Percentiles rank a stretch among this genome's conserved stretches.
Evolutionary conservation across 2,329 filamentous ascomycete genomes (phyloP).

Genomic region (Grosmannia penicillata): DNA sequence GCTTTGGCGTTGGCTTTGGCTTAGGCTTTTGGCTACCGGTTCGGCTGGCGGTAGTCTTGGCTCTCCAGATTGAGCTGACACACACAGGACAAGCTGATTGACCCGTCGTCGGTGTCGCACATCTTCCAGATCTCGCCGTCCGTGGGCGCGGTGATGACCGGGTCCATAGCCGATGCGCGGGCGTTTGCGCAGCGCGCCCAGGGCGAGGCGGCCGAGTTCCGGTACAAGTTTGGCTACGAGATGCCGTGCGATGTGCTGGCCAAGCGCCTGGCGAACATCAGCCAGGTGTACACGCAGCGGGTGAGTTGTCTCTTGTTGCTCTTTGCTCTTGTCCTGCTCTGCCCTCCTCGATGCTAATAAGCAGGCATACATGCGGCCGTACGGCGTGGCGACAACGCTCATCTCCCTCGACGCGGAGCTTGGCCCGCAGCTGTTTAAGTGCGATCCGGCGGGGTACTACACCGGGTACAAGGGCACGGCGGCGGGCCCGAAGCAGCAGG

Average conservation of each 20-base stretch:
- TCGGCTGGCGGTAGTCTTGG: neutral
- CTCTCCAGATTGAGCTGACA: neutral
- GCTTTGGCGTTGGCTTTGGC: too few species aligned
- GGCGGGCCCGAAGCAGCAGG: constrained; percentile 94
- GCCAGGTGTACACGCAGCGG: constrained; percentile 95
- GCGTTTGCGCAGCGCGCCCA: constrained; percentile 86
- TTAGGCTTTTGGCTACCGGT: neutral
- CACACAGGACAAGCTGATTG: constrained; percentile 89
- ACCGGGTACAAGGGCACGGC: constrained; percentile 97
- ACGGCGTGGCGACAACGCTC: constrained; percentile 88
- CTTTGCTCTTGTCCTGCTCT: constrained; percentile 16
- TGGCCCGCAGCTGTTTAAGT: constrained; percentile 94
- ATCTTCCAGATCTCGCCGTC: constrained; percentile 94
- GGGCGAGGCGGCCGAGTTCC: constrained; percentile 92
- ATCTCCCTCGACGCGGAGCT: constrained; percentile 87
- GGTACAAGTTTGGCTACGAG: constrained; percentile 98
- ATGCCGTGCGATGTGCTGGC: constrained; percentile 97
- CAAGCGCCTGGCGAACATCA: constrained; percentile 97
- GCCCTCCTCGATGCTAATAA: too few species aligned
- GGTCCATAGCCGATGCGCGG: constrained; percentile 92
- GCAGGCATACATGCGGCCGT: constrained; percentile 88
- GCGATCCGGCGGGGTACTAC: constrained; percentile 94
- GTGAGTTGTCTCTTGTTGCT: constrained; percentile 32
- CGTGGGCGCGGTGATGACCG: constrained; percentile 96
- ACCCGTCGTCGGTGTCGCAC: constrained; percentile 90